Evolutionary conservation across 192 early-diverging fungal species (phyloP).

Genomic region (Lobosporangium transversale): DNA sequence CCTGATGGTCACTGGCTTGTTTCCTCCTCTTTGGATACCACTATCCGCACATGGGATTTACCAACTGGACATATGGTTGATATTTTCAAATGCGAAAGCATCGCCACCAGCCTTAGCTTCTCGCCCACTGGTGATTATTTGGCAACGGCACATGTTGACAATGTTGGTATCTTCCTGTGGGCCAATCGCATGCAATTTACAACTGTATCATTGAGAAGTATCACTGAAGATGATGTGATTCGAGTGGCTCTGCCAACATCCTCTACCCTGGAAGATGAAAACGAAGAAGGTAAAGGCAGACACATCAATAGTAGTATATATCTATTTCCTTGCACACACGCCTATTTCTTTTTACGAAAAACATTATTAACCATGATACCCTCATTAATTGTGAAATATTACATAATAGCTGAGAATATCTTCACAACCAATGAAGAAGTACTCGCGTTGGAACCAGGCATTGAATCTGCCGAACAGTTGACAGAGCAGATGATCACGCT

Average conservation of each 20-base stretch:
- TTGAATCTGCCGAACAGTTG: slow-evolving; percentile 65
- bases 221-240: slow-evolving; percentile 66
- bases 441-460: slow-evolving; percentile 39
- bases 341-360: no score
- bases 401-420: slow-evolving; percentile 30
- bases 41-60: slow-evolving; percentile 95
- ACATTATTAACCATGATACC: no score
- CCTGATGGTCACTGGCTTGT: slow-evolving; percentile 94
- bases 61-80: slow-evolving; percentile 92
- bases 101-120: slow-evolving; percentile 87
- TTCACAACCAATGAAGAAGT: slow-evolving; percentile 45
- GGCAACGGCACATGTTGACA: slow-evolving; percentile 91
- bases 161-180: slow-evolving; percentile 94
- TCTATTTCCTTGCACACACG: not conserved
- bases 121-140: slow-evolving; percentile 93
- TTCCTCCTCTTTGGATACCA: slow-evolving; percentile 83
- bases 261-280: slow-evolving; percentile 63
- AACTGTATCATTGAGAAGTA: slow-evolving; percentile 73
- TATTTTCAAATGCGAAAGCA: slow-evolving; percentile 76
- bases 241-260: slow-evolving; percentile 70
- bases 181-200: slow-evolving; percentile 85
- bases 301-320: no score
- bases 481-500: slow-evolving; percentile 89
- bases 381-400: no score
- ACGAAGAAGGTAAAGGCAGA: slow-evolving; percentile 60